A percentile compares a stretch with the other conserved stretches of the same genome.
phyloP scores from a whole-genome alignment of 345 rosid genomes.

The Eucalyptus camaldulensis region DNA sequence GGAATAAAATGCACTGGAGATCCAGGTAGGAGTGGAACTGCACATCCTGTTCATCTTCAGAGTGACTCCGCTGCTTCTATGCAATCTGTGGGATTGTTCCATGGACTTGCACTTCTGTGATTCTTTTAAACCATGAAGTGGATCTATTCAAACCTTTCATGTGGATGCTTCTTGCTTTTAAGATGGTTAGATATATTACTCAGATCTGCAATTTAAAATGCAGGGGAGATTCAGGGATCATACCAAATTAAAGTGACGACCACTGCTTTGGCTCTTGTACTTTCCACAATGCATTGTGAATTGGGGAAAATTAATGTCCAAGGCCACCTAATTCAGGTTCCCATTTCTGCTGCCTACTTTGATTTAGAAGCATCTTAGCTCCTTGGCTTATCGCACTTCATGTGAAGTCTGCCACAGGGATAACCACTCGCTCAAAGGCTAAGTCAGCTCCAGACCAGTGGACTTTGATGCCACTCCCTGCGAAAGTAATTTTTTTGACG shows the following conservation, averaged over 20 bases:
- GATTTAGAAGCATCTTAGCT: not conserved
- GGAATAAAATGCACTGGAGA: not conserved
- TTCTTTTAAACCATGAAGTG: not conserved
- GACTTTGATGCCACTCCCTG: conserved; percentile 67
- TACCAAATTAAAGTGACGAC: conserved; percentile 86
- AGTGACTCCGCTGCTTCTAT: not conserved
- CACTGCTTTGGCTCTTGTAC: conserved; percentile 66
- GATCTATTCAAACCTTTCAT: not conserved
- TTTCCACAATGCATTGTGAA: conserved; percentile 68
- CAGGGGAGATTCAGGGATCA: conserved; percentile 85
- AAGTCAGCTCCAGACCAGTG: conserved; percentile 81
- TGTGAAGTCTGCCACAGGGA: conserved; percentile 51
- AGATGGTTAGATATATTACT: not conserved
- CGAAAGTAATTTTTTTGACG: conserved; percentile 33
- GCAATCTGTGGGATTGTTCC: not conserved
- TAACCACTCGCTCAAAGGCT: conserved; percentile 88
- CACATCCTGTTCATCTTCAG: not conserved
- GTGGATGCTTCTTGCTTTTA: not conserved
- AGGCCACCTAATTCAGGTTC: conserved; percentile 64
- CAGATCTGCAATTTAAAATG: not conserved
- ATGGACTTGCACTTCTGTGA: not conserved
- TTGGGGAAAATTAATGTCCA: conserved; percentile 64
- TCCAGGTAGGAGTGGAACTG: not conserved
- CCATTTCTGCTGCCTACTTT: not conserved
- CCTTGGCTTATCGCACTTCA: not conserved